Conservation (phyloP, 805 yeast species). For the Nadsonia fulvescens region DNA sequence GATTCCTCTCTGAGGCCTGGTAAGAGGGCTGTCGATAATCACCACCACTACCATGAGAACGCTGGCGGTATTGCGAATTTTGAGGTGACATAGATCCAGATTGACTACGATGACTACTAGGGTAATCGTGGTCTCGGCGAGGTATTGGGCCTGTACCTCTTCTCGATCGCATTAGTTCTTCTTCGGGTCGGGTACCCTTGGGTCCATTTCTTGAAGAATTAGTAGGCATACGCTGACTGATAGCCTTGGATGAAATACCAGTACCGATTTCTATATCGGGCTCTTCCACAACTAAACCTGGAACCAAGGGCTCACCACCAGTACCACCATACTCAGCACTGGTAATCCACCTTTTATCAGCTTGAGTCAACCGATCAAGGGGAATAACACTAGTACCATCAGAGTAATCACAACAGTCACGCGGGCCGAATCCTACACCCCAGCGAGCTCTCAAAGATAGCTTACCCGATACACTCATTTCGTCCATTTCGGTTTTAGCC, state of each 20-base stretch:
- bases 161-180: conserved; percentile 1
- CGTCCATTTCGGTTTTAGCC: conserved; percentile 49
- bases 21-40: conserved; percentile 4
- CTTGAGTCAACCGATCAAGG: conserved; percentile 73
- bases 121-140: no score
- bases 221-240: conserved; percentile 81
- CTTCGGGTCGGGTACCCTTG: conserved; percentile 31
- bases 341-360: conserved; percentile 77
- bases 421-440: conserved; percentile 98
- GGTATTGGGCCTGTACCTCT: no score
- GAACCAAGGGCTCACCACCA: conserved; percentile 62
- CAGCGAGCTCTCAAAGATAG: conserved; percentile 69
- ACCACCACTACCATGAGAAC: conserved; percentile 4
- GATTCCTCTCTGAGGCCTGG: no score
- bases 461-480: conserved; percentile 38
- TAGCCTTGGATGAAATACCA: conserved; percentile 85
- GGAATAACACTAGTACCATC: conserved; percentile 81
- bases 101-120: no score
- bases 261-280: conserved; percentile 95
- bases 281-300: conserved; percentile 80
- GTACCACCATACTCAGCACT: conserved; percentile 96
- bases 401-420: conserved; percentile 92
- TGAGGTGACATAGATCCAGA: no score
- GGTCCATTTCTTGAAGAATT: conserved; percentile 76
- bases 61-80: no score